Evolutionary conservation across 1,284 basidiomycete species (phyloP).

Genomic region (Pholiota adiposa): DNA sequence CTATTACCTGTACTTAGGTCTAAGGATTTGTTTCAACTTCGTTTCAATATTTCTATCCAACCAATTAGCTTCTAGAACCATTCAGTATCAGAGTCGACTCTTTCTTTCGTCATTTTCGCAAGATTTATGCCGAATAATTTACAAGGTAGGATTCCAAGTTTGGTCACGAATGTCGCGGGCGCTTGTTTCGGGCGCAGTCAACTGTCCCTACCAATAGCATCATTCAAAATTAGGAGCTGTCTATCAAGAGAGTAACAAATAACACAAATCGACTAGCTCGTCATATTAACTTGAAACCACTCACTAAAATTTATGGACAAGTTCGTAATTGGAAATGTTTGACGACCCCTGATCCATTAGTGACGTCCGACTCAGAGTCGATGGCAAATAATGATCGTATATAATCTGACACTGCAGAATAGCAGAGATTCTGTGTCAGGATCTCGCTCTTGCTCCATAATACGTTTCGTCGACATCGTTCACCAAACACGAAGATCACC

Average conservation of each 20-base stretch:
- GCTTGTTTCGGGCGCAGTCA: too few relatives aligned
- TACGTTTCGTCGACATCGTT: neutral
- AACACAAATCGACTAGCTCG: neutral
- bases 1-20: too few relatives aligned
- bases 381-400: neutral
- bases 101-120: too few relatives aligned
- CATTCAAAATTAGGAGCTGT: neutral
- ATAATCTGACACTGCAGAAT: neutral
- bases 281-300: neutral
- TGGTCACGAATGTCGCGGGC: too few relatives aligned
- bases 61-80: too few relatives aligned
- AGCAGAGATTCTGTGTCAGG: neutral
- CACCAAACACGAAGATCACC: neutral
- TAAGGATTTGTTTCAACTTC: too few relatives aligned
- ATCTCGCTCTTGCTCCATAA: neutral
- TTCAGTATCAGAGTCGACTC: too few relatives aligned
- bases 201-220: too few relatives aligned
- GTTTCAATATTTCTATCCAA: too few relatives aligned
- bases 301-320: neutral
- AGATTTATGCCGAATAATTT: too few relatives aligned
- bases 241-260: neutral
- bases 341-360: neutral
- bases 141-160: too few relatives aligned
- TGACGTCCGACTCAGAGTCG: too few relatives aligned
- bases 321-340: neutral